These are phyloP conservation scores for Neopestalotiopsis rosae DNA, from an alignment of 2,329 filamentous ascomycete genomes.

Conservation along the genomic window DNA sequence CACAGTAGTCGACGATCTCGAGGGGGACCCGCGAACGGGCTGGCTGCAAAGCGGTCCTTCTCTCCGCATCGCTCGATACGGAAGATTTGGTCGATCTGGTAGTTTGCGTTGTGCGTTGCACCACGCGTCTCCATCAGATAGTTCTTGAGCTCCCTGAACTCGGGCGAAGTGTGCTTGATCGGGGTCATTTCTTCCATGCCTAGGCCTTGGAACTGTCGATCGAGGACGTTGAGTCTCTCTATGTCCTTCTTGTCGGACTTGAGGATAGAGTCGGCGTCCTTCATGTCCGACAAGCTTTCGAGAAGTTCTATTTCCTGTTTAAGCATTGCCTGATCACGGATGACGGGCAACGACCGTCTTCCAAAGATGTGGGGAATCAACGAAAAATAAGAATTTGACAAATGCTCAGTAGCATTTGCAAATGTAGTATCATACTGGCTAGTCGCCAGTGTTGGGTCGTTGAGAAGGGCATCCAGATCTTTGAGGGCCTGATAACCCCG, in stretches of 20 bases:
- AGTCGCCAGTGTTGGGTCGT: conserved; percentile 52
- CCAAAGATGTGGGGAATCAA: conserved; percentile 79
- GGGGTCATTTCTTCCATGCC: conserved; percentile 78
- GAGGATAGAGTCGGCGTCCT: conserved; percentile 79
- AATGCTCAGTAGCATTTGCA: conserved; percentile 55
- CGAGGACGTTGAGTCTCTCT: conserved; percentile 66
- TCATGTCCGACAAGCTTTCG: conserved; percentile 84
- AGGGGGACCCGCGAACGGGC: conserved; percentile 53
- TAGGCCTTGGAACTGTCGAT: conserved; percentile 74
- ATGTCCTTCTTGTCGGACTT: conserved; percentile 62
- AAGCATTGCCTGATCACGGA: conserved; percentile 60
- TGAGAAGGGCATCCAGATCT: conserved; percentile 71
- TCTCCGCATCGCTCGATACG: conserved; percentile 80
- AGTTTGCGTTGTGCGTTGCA: conserved; percentile 65
- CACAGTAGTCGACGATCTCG: conserved; percentile 78
- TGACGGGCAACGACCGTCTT: conserved; percentile 73
- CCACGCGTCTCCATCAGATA: conserved; percentile 75
- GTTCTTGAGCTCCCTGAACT: conserved; percentile 68
- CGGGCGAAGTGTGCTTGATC: conserved; percentile 60
- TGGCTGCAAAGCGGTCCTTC: conserved; percentile 68
- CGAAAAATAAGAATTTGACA: conserved; percentile 82
- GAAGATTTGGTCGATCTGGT: conserved; percentile 77
- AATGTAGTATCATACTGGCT: conserved; percentile 46
- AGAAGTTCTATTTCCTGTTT: conserved; percentile 81
- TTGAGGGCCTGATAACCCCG: conserved; percentile 80